A percentile compares a stretch with the other conserved stretches of the same genome.
Conservation (phyloP, 1,139 yeast genomes). For the Zygosaccharomyces pseudobailii region DNA sequence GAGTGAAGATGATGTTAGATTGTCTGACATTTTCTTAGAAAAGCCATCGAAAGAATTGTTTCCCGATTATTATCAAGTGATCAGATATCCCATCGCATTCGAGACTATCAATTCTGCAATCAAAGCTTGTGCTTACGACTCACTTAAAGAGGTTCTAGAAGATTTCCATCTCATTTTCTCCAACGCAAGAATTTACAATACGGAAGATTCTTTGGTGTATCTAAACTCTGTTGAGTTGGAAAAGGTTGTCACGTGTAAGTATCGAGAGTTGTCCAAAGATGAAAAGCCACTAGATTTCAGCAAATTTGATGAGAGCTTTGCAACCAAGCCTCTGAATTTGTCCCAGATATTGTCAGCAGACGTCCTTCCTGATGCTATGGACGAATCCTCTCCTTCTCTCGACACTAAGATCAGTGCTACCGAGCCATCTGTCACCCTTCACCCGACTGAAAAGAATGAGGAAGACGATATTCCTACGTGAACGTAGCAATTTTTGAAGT, state of each 20-base stretch:
- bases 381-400: neutral
- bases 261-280: conserved; percentile 33
- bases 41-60: conserved; percentile 69
- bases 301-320: conserved; percentile 46
- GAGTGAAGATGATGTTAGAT: conserved; percentile 41
- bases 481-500: neutral
- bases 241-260: conserved; percentile 38
- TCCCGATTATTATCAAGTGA: conserved; percentile 82
- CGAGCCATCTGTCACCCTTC: neutral
- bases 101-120: conserved; percentile 62
- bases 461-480: neutral
- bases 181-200: conserved; percentile 84
- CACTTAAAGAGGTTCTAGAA: conserved; percentile 56
- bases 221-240: conserved; percentile 72
- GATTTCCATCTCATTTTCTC: conserved; percentile 74
- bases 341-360: conserved; percentile 5
- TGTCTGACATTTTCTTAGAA: conserved; percentile 59
- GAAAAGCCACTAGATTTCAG: conserved; percentile 42
- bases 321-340: conserved; percentile 34
- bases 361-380: neutral
- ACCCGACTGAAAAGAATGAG: conserved; percentile 3
- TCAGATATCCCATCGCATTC: conserved; percentile 76
- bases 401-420: neutral
- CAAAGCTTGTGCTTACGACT: conserved; percentile 46
- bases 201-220: conserved; percentile 80